Percentiles rank a stretch among this genome's conserved stretches.
phyloP scores from a whole-genome alignment of 805 yeast species.

The Tetrapisispora nanseiensis region DNA sequence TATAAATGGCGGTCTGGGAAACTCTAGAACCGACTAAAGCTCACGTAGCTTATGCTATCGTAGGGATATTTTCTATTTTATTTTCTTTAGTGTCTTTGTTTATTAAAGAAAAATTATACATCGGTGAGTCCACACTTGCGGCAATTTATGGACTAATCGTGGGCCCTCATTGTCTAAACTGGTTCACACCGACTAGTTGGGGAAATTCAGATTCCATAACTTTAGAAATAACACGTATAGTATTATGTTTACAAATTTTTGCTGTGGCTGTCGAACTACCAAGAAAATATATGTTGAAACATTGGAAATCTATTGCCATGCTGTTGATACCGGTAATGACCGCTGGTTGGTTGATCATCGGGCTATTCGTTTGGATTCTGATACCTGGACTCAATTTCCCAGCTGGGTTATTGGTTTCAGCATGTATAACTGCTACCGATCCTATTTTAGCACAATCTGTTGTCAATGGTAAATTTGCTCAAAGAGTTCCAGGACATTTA shows the following conservation, averaged over 20 bases:
- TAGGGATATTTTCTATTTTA: slow-evolving; percentile 71
- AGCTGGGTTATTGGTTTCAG: slow-evolving; percentile 64
- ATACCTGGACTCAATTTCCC: slow-evolving; percentile 66
- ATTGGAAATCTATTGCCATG: slow-evolving; percentile 67
- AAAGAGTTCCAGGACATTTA: slow-evolving; percentile 86
- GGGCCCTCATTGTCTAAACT: slow-evolving; percentile 76
- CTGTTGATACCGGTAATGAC: slow-evolving; percentile 84
- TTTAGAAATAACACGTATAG: slow-evolving; percentile 72
- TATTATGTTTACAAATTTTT: slow-evolving; percentile 78
- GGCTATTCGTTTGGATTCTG: slow-evolving; percentile 67
- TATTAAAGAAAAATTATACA: slow-evolving; percentile 72
- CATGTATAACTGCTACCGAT: slow-evolving; percentile 91
- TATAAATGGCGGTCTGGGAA: slow-evolving; percentile 27
- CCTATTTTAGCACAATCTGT: slow-evolving; percentile 94
- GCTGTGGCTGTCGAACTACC: slow-evolving; percentile 94
- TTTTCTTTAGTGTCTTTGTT: slow-evolving; percentile 75
- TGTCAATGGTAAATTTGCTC: slow-evolving; percentile 83
- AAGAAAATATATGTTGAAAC: slow-evolving; percentile 74
- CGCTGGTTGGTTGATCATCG: slow-evolving; percentile 76
- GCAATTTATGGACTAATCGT: slow-evolving; percentile 75
- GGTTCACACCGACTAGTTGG: slow-evolving; percentile 82
- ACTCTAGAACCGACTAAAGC: slow-evolving; percentile 42
- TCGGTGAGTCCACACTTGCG: slow-evolving; percentile 89
- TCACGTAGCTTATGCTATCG: slow-evolving; percentile 79
- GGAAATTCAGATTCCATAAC: slow-evolving; percentile 78